Conservation (phyloP, 83 land plant genomes). For the Isoetes engelmannii region DNA sequence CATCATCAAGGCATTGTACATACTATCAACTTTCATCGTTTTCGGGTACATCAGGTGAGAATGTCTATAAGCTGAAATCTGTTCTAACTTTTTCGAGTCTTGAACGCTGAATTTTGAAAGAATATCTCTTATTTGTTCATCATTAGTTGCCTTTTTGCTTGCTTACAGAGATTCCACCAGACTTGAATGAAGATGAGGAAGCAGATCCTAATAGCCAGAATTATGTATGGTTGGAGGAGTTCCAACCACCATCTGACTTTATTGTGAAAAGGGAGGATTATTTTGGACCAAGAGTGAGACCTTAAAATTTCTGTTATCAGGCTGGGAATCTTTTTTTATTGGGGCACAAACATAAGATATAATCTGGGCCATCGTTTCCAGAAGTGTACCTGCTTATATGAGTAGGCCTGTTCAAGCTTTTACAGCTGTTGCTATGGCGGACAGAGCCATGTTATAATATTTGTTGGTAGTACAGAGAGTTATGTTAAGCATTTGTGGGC, state of each 20-base stretch:
- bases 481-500: too few species aligned
- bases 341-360: too few species aligned
- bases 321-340: too few species aligned
- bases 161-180: conserved; percentile 2
- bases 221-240: conserved; percentile 44
- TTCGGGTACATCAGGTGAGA: conserved; percentile 48
- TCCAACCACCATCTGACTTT: conserved; percentile 48
- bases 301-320: background rate
- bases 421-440: too few species aligned
- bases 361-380: too few species aligned
- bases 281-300: conserved; percentile 35
- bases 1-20: conserved; percentile 63
- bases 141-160: background rate
- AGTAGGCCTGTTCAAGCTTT: too few species aligned
- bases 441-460: too few species aligned
- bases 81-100: background rate
- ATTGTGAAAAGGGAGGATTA: conserved; percentile 33
- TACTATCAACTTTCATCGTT: conserved; percentile 53
- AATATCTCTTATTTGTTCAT: background rate
- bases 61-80: background rate
- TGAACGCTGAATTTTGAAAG: background rate
- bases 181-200: conserved; percentile 10
- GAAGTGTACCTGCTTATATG: too few species aligned
- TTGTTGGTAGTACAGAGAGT: too few species aligned
- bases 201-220: conserved; percentile 10